Evolutionary conservation across 2,329 filamentous ascomycete species (phyloP), one percentile per base, ranked within the genome.

Genomic region (Cladophialophora bantiana): DNA sequence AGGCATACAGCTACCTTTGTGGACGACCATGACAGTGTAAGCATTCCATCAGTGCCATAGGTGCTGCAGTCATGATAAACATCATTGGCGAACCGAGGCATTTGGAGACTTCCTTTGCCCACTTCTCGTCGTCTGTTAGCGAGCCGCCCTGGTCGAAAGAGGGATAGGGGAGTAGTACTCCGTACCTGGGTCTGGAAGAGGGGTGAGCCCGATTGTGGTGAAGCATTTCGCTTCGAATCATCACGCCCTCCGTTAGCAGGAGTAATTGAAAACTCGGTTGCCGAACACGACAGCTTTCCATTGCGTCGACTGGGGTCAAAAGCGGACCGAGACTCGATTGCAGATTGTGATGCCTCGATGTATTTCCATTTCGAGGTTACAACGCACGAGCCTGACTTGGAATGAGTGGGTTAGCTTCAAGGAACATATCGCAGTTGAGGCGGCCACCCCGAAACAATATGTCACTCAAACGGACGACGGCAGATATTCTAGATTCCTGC

Each of bases 401-500:
- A 50, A 50, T 26, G 45, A 20, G 45, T 26, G 26, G 18, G 18
- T 12, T 50, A 26, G 45, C 45, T 50, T 26, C 45, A 50, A 50
- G 15, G 45, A 26, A 50, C 45, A 50, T 7, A 50, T 31, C 26
- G 20, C 45, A 12, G 6, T 50, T 20, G 26, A n/a, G 6, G 15
- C 42, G 45, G 45, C 18, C 18, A 26, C 45, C 45, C 45, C 45
- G 45, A 50, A n/a, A 50, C 18, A 50, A 50, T 12, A 50, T 50
- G 45, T 50, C 45, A 50, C 45, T 20, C 26, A 18, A 12, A 26
- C 45, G 45, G 45, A 50, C 20, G n/a, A 26, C 45, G 45, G 45
- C 45, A 50, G 45, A 50, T 50, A 10, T 50, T 50, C 45, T 20
- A 50, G 45, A 12, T 26, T 50, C 18, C 10, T 50, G 45, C 26